Evolutionary conservation across 805 yeast species (phyloP).

Genomic region (Saturnispora dispora): DNA sequence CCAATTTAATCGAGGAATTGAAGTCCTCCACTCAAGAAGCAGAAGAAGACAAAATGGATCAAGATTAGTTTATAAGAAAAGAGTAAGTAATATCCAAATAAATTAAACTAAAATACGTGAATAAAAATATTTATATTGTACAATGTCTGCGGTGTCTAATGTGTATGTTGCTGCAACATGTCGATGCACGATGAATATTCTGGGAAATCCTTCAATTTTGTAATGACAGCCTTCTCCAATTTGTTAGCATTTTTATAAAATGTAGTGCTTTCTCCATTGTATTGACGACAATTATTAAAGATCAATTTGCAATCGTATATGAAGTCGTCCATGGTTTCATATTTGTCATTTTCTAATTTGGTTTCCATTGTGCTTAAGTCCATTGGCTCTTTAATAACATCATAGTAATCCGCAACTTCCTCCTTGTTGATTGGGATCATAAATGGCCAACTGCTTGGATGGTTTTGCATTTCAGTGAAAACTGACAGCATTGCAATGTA

Average conservation of each 20-base stretch:
- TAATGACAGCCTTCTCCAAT: conserved; percentile 78
- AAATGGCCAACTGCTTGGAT: conserved; percentile 98
- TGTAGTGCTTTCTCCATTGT: conserved; percentile 90
- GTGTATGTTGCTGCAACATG: conserved; percentile 23
- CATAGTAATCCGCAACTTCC: conserved; percentile 94
- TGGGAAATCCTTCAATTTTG: conserved; percentile 80
- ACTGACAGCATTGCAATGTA: conserved; percentile 87
- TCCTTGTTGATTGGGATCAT: conserved; percentile 85
- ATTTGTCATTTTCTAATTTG: conserved; percentile 84
- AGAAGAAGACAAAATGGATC: conserved; percentile 19
- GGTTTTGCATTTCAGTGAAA: conserved; percentile 80
- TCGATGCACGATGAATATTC: conserved; percentile 82
- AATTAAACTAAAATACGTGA: not conserved
- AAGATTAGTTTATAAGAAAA: not conserved
- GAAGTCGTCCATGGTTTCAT: conserved; percentile 84
- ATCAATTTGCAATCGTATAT: conserved; percentile 80
- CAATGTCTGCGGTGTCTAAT: not conserved
- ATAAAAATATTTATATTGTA: not conserved
- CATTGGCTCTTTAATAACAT: conserved; percentile 96
- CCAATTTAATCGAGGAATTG: conserved; percentile 66
- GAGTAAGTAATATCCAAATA: no score
- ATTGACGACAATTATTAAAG: conserved; percentile 84
- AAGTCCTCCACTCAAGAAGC: conserved; percentile 68
- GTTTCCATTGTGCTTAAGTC: conserved; percentile 93
- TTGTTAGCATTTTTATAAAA: conserved; percentile 92